Evolutionary conservation across 169 alveolate genomes (phyloP).

Genomic region (Plasmodium gallinaceum): DNA sequence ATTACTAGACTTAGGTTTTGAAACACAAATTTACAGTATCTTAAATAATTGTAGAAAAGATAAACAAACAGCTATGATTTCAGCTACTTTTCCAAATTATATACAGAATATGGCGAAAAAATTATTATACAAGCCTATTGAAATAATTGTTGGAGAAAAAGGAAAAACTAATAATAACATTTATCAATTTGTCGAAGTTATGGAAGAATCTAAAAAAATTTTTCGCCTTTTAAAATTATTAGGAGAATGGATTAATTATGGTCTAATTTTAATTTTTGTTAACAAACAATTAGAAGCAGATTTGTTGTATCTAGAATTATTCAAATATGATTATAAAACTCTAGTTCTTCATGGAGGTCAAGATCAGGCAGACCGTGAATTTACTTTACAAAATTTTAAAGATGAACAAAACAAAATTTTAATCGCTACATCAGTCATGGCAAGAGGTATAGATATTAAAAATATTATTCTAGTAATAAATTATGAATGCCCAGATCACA

Average conservation of each 20-base stretch:
- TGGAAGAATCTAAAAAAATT: slow-evolving; percentile 91
- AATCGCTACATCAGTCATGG: slow-evolving; percentile 98
- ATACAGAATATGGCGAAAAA: slow-evolving; percentile 96
- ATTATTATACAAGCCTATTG: slow-evolving; percentile 96
- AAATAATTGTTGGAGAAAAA: slow-evolving; percentile 94
- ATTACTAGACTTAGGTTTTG: slow-evolving; percentile 98
- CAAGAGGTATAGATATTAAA: slow-evolving; percentile 99
- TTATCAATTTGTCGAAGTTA: slow-evolving; percentile 94
- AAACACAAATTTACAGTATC: slow-evolving; percentile 96
- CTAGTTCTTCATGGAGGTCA: slow-evolving; percentile 97
- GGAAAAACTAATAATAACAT: slow-evolving; percentile 94
- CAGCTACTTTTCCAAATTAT: slow-evolving; percentile 98
- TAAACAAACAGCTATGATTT: slow-evolving; percentile 96
- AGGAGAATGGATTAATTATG: slow-evolving; percentile 97
- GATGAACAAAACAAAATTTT: slow-evolving; percentile 88
- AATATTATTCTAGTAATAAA: slow-evolving; percentile 96
- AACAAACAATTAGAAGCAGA: slow-evolving; percentile 97
- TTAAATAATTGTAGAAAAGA: slow-evolving; percentile 93
- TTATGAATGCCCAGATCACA: slow-evolving; percentile 98
- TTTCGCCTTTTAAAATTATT: slow-evolving; percentile 94
- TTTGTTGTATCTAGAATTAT: slow-evolving; percentile 90
- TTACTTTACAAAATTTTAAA: slow-evolving; percentile 94
- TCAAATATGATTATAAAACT: slow-evolving; percentile 92
- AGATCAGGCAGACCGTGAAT: slow-evolving; percentile 98
- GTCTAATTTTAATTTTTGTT: slow-evolving; percentile 96